A percentile compares a stretch with the other conserved stretches of the same genome.
phyloP scores from a whole-genome alignment of 208 protist species.

The Crithidia expoeki region DNA sequence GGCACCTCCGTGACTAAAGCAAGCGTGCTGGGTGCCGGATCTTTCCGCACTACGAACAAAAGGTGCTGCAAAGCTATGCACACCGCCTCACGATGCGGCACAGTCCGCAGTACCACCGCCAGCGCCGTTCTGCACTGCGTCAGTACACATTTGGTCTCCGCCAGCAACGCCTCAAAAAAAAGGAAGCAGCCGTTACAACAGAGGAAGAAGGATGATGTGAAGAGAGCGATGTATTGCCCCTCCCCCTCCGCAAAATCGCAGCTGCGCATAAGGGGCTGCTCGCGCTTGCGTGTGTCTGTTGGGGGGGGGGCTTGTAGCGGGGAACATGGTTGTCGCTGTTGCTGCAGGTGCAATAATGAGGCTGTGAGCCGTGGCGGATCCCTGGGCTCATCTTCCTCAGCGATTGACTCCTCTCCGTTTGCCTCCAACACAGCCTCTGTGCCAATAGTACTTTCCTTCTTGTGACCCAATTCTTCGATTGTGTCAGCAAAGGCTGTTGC shows the following conservation, averaged over 20 bases:
- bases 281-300: not conserved
- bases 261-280: too few species aligned
- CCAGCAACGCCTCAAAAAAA: not conserved
- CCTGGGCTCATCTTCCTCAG: not conserved
- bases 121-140: conserved; percentile 9
- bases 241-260: too few species aligned
- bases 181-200: not conserved
- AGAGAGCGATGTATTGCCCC: not conserved
- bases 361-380: not conserved
- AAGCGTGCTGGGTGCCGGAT: not conserved
- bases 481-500: not conserved
- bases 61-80: conserved; percentile 35
- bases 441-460: not conserved
- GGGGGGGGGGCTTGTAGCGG: not conserved
- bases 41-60: conserved; percentile 16
- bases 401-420: not conserved
- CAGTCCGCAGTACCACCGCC: conserved; percentile 8
- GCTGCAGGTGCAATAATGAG: not conserved
- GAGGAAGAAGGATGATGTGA: not conserved
- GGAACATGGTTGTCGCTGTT: not conserved
- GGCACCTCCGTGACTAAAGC: not conserved
- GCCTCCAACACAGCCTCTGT: not conserved
- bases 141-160: conserved; percentile 7
- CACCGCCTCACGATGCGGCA: conserved; percentile 33
- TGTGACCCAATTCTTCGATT: not conserved